Evolutionary conservation across 345 rosid genomes (phyloP).

Genomic region (Cochlearia excelsa): DNA sequence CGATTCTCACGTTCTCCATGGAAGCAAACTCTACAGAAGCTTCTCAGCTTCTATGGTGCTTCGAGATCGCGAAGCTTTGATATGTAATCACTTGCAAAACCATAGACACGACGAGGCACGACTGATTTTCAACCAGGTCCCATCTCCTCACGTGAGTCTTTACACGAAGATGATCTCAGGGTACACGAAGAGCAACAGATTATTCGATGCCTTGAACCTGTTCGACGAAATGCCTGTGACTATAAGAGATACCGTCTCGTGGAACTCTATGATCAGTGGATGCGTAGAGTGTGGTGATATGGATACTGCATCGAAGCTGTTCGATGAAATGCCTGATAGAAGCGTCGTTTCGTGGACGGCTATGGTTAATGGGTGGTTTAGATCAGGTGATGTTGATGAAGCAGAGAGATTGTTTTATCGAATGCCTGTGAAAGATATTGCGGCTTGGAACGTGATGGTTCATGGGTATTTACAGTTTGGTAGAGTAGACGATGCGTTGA

Average conservation of each 20-base stretch:
- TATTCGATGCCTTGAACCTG: constrained; percentile 50
- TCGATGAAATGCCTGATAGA: constrained; percentile 64
- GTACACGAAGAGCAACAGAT: constrained; percentile 35
- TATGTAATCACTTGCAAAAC: constrained; percentile 43
- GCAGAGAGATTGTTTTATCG: constrained; percentile 56
- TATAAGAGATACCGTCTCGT: constrained; percentile 48
- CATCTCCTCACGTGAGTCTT: constrained; percentile 42
- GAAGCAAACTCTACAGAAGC: neutral
- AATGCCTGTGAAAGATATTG: constrained; percentile 60
- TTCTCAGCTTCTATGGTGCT: constrained; percentile 25
- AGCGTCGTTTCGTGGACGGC: constrained; percentile 74
- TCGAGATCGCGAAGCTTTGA: constrained; percentile 26
- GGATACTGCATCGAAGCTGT: constrained; percentile 41
- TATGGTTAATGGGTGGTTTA: constrained; percentile 63
- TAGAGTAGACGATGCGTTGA: constrained; percentile 49
- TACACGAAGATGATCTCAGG: constrained; percentile 58
- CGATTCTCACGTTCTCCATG: neutral
- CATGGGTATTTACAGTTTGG: constrained; percentile 57
- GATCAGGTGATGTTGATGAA: constrained; percentile 45
- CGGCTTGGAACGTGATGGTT: constrained; percentile 74
- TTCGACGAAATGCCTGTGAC: constrained; percentile 44
- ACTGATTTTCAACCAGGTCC: constrained; percentile 37
- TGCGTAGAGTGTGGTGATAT: constrained; percentile 62
- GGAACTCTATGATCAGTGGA: constrained; percentile 72
- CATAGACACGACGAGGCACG: constrained; percentile 49